These are phyloP conservation scores for Silene conica DNA, from an alignment of 148 eudicot genomes.

Conservation along the genomic window DNA sequence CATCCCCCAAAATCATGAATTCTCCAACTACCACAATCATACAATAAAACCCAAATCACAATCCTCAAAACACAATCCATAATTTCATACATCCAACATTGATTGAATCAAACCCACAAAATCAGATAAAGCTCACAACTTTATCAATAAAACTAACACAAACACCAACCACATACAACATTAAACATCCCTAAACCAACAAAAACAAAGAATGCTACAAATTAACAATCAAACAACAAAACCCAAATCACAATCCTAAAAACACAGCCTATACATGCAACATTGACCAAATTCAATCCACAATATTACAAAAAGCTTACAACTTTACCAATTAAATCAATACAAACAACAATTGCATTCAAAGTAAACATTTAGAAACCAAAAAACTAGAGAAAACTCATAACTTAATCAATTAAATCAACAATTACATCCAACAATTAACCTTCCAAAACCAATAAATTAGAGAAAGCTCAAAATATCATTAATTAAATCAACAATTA, in stretches of 20 bases:
- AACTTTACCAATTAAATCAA: too few relatives aligned
- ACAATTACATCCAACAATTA: not conserved
- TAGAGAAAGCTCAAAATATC: not conserved
- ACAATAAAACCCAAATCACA: not conserved
- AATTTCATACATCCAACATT: not conserved
- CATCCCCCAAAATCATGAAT: not conserved
- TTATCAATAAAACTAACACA: too few relatives aligned
- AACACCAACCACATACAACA: too few relatives aligned
- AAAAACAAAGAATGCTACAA: too few relatives aligned
- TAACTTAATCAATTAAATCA: not conserved
- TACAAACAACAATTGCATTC: too few relatives aligned
- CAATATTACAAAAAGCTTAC: too few relatives aligned
- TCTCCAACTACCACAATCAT: not conserved
- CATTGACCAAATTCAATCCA: not conserved
- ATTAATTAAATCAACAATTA: not conserved
- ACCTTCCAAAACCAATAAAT: not conserved
- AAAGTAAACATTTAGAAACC: too few relatives aligned
- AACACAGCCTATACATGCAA: not conserved
- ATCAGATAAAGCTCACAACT: too few relatives aligned
- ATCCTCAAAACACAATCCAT: not conserved
- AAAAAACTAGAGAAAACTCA: too few relatives aligned
- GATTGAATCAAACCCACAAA: too few relatives aligned
- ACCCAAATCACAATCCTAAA: not conserved
- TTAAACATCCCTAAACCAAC: too few relatives aligned
- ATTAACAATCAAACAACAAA: too few relatives aligned